A percentile compares a stretch with the other conserved stretches of the same genome.
Evolutionary conservation across 768 basidiomycete genomes (phyloP).

Genomic region (Dioszegia crocea): DNA sequence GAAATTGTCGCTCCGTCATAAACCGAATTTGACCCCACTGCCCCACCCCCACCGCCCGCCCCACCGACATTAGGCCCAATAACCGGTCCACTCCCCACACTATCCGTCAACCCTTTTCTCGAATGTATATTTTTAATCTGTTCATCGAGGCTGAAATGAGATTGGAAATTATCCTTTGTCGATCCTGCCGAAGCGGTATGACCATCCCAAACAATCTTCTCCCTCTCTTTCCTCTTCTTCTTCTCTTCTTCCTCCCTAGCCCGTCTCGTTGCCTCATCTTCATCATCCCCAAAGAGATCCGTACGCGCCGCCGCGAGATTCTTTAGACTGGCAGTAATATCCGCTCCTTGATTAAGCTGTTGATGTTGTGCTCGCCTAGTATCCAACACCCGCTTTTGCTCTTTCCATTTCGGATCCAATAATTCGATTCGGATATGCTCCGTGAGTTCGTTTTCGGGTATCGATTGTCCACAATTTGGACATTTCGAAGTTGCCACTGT

Average conservation of each 20-base stretch:
- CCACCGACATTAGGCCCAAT: slow-evolving; percentile 47
- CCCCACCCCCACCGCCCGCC: slow-evolving; percentile 66
- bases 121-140: slow-evolving; percentile 96
- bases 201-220: slow-evolving; percentile 98
- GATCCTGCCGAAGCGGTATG: slow-evolving; percentile 90
- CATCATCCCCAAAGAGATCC: slow-evolving; percentile 93
- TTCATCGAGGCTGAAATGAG: slow-evolving; percentile 90
- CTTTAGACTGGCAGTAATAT: slow-evolving; percentile 87
- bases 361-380: slow-evolving; percentile 67
- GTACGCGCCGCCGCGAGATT: slow-evolving; percentile 92
- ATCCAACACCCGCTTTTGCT: slow-evolving; percentile 83
- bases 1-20: slow-evolving; percentile 78
- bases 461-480: slow-evolving; percentile 90
- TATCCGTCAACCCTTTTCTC: slow-evolving; percentile 53
- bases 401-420: slow-evolving; percentile 96
- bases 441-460: slow-evolving; percentile 89
- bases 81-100: not conserved
- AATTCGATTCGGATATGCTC: slow-evolving; percentile 98
- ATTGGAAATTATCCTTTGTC: slow-evolving; percentile 88
- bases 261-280: slow-evolving; percentile 76
- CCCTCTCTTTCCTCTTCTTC: slow-evolving; percentile 75
- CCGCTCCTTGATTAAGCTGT: slow-evolving; percentile 58
- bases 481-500: slow-evolving; percentile 74
- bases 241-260: slow-evolving; percentile 78
- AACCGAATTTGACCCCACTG: slow-evolving; percentile 54